Evolutionary conservation across 2,329 filamentous ascomycete genomes (phyloP).

Genomic region (Macrophomina tecta): DNA sequence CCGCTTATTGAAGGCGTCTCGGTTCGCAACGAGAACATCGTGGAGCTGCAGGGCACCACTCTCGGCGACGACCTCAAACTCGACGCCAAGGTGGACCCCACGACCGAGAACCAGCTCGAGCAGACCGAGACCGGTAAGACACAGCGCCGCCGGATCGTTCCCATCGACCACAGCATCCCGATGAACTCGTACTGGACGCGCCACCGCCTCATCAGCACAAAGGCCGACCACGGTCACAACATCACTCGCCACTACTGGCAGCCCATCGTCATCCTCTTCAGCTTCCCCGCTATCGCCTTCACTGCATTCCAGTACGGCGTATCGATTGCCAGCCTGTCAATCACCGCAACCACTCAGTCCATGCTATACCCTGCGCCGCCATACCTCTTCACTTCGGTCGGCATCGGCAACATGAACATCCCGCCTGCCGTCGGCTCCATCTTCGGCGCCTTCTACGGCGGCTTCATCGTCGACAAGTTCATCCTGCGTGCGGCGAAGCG

Average conservation of each 20-base stretch:
- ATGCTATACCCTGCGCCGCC: constrained; percentile 40
- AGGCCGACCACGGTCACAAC: constrained; percentile 38
- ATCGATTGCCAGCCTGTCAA: constrained; percentile 50
- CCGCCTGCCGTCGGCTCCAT: constrained; percentile 26
- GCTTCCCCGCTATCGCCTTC: constrained; percentile 51
- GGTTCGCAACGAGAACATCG: constrained; percentile 30
- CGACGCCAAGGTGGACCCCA: neutral
- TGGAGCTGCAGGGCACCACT: neutral
- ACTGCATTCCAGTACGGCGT: constrained; percentile 48
- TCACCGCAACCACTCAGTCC: constrained; percentile 50
- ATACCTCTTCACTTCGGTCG: constrained; percentile 46
- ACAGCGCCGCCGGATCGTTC: neutral
- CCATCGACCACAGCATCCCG: constrained; percentile 46
- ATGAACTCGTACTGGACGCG: constrained; percentile 42
- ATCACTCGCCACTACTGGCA: constrained; percentile 44
- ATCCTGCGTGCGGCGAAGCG: constrained; percentile 36
- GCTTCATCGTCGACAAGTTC: constrained; percentile 2
- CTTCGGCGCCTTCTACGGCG: constrained; percentile 5
- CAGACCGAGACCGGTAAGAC: constrained; percentile 28
- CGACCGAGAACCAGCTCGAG: neutral
- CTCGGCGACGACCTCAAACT: neutral
- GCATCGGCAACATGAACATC: constrained; percentile 48
- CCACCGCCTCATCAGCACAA: constrained; percentile 39
- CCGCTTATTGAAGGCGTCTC: constrained; percentile 55
- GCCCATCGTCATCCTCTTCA: constrained; percentile 51